phyloP scores from a whole-genome alignment of 108 stramenopile species.

The Nitzschia sp. region DNA sequence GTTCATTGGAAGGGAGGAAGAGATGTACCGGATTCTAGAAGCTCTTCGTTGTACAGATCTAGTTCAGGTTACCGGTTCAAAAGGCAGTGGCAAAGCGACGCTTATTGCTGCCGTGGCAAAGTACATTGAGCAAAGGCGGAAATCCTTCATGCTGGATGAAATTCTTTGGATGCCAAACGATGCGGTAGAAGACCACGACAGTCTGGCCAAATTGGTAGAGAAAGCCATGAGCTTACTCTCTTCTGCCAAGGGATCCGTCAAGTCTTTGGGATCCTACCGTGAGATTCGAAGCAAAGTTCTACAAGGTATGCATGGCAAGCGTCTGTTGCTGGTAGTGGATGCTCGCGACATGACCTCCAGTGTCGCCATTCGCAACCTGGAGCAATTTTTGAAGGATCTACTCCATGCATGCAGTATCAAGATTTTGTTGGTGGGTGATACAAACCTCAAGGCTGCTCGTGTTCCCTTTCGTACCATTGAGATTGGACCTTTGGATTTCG shows the following conservation, averaged over 20 bases:
- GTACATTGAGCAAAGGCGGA: constrained; percentile 3
- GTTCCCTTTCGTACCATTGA: constrained; percentile 11
- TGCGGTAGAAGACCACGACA: not conserved
- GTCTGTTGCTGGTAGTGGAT: constrained; percentile 20
- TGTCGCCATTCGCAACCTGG: constrained; percentile 6
- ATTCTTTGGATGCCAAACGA: constrained; percentile 10
- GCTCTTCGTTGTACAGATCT: constrained; percentile 35
- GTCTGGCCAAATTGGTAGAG: constrained; percentile 15
- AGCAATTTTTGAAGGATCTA: constrained; percentile 20
- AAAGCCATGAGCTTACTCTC: constrained; percentile 4
- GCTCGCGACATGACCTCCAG: not conserved
- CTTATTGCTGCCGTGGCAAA: constrained; percentile 6
- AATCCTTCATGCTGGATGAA: constrained; percentile 12
- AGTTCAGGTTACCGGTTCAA: constrained; percentile 40
- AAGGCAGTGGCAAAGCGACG: constrained; percentile 40
- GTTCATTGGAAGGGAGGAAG: constrained; percentile 56
- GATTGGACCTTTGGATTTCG: constrained; percentile 21
- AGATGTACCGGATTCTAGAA: constrained; percentile 46
- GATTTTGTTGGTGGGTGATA: constrained; percentile 8
- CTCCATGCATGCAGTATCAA: constrained; percentile 8
- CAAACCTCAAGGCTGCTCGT: not conserved
- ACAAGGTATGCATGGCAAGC: constrained; percentile 19
- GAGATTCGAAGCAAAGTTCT: constrained; percentile 7
- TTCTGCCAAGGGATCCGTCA: not conserved
- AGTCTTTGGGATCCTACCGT: not conserved